These are phyloP conservation scores for Fusarium pininemorale DNA, from an alignment of 2,329 filamentous ascomycete genomes.

Conservation along the genomic window DNA sequence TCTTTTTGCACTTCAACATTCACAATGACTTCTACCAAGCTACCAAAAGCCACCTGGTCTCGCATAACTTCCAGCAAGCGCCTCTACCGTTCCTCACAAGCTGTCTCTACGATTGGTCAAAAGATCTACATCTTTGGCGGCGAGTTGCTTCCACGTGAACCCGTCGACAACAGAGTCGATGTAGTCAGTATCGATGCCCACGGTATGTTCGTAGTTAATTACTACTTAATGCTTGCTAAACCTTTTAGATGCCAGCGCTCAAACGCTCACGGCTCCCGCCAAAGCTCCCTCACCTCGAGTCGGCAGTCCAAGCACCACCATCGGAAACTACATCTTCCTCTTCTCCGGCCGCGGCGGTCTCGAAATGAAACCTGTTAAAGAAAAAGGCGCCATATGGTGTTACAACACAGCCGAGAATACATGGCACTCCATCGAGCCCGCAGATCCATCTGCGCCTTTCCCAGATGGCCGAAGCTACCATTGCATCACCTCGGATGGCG, in stretches of 20 bases:
- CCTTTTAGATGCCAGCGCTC: fast-evolving
- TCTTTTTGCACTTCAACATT: fast-evolving
- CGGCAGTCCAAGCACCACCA: neutral
- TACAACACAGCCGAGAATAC: neutral
- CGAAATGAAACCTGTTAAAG: neutral
- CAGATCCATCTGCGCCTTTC: neutral
- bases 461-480: neutral
- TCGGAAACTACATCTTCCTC: neutral
- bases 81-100: neutral
- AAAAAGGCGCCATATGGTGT: neutral
- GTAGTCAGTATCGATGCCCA: neutral
- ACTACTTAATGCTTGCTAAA: fast-evolving
- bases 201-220: fast-evolving
- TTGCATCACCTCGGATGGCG: neutral
- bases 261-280: neutral
- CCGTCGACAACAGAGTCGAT: neutral
- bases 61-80: neutral
- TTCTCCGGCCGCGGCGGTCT: neutral
- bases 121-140: neutral
- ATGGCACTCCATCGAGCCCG: neutral
- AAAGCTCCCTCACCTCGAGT: neutral
- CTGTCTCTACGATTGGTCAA: neutral
- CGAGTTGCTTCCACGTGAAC: neutral
- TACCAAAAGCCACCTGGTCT: neutral
- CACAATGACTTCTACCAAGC: neutral